These are phyloP conservation scores for Hyphodiscus hymeniophilus DNA, from an alignment of 495 filamentous ascomycete genomes.

Conservation along the genomic window DNA sequence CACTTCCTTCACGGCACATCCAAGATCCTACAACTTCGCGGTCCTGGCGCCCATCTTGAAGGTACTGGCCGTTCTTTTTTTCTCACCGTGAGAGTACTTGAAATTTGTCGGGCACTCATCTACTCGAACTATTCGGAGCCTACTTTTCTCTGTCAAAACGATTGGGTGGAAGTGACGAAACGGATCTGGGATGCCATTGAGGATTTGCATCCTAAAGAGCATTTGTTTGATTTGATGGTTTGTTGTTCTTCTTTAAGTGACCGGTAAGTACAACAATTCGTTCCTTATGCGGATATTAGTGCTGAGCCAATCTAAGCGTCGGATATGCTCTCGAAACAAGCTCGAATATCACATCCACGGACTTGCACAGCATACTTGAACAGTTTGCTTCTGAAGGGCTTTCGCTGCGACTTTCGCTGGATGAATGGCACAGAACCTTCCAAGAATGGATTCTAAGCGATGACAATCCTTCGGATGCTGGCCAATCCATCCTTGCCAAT, in stretches of 20 bases:
- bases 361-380: background rate
- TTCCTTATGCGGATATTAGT: background rate
- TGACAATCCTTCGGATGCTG: background rate
- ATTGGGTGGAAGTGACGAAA: constrained; percentile 8
- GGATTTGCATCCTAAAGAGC: constrained; percentile 16
- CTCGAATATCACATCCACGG: background rate
- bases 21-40: constrained; percentile 10
- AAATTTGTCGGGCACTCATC: constrained; percentile 15
- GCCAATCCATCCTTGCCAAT: constrained; percentile 3
- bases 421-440: constrained; percentile 2
- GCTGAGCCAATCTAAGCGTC: background rate
- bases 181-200: background rate
- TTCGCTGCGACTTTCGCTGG: background rate
- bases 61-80: constrained; percentile 13
- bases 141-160: constrained; percentile 8
- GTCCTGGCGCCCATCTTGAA: constrained; percentile 2
- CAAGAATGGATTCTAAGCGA: background rate
- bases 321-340: background rate
- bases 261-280: background rate
- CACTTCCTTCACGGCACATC: constrained; percentile 21
- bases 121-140: constrained; percentile 7
- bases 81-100: constrained; percentile 14
- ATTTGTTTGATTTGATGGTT: constrained; percentile 16
- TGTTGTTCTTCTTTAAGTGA: constrained; percentile 8
- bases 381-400: constrained; percentile 7